Percentiles rank a stretch among this genome's conserved stretches.
Conservation (phyloP, 148 eudicot genomes). For the Fagopyrum homotropicum region DNA sequence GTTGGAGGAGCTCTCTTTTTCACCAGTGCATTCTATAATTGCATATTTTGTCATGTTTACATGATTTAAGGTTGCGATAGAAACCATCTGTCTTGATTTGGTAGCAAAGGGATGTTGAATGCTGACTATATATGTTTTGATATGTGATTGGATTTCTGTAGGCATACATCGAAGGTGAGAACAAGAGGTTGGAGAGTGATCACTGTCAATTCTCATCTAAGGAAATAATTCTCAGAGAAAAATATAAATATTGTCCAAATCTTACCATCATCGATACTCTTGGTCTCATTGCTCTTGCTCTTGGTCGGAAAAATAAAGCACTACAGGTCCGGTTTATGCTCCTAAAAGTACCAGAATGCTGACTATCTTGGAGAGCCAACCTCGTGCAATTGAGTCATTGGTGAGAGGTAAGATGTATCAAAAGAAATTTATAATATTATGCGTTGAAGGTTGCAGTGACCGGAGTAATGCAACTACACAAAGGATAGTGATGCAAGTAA, state of each 20-base stretch:
- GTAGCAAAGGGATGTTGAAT: not conserved
- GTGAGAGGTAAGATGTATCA: slow-evolving; percentile 99
- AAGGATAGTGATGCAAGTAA: slow-evolving; percentile 96
- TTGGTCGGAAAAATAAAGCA: slow-evolving; percentile 70
- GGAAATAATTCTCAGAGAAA: slow-evolving; percentile 78
- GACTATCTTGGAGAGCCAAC: slow-evolving; percentile 51
- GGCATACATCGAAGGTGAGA: slow-evolving; percentile 97
- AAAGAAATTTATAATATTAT: slow-evolving; percentile 80
- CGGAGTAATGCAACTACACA: slow-evolving; percentile 96
- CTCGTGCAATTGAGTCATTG: slow-evolving; percentile 87
- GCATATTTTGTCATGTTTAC: not conserved
- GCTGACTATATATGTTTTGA: not conserved
- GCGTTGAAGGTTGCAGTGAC: slow-evolving; percentile 96
- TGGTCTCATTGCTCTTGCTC: slow-evolving; percentile 96
- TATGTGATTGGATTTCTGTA: slow-evolving; percentile 18
- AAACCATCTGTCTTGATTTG: not conserved
- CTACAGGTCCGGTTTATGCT: slow-evolving; percentile 49
- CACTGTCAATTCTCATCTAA: slow-evolving; percentile 87
- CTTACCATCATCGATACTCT: slow-evolving; percentile 98
- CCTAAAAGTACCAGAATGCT: not conserved
- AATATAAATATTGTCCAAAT: slow-evolving; percentile 89
- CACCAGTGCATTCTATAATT: not conserved
- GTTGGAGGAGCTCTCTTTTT: not conserved
- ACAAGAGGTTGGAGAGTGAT: slow-evolving; percentile 83
- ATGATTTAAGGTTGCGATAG: not conserved